Evolutionary conservation across 129 eudicot genomes (phyloP), one percentile per base, ranked within the genome.

Genomic region (Artemisia argyi): DNA sequence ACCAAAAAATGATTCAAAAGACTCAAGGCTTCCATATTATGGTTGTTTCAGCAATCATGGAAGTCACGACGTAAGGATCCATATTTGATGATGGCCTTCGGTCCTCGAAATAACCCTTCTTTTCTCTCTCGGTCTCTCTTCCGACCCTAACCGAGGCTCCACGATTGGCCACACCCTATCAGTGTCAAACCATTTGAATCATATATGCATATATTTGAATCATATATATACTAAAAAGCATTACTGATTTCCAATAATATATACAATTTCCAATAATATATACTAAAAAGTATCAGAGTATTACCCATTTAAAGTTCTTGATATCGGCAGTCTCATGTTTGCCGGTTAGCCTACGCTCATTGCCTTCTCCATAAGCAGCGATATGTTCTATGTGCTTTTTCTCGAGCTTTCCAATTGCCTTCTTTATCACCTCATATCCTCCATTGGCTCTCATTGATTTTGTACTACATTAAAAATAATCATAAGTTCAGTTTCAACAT

Each of bases 1-100:
- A 35, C 22, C 52, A 57, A 58, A 58, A 19, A 13, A 4, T 10
- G 48, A n/a, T 48, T 50, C 47, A 7, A 44, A 24, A 30, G 53
- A 17, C 70, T 24, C 64, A 86, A 66, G 92, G 88, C 56, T 91
- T 78, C 86, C 88, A 84, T 14, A 91, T 52, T 76, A 91, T 72
- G 54, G 96, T 91, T 2, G 97, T 91, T 73, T 91, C 97, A 0
- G 87, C 97, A 65, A 91, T 88, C 97, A 91, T 91, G 73, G 96
- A 88, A 69, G 96, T 82, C n/a, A 91, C 97, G 8, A 76, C 76
- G 20, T 88, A 91, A 0, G 97, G 96, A 81, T 91, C 97, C 97
- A 91, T 91, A 66, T 88, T 91, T 0, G 97, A 91, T 22, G 97
- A 82, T 1, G 97, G 96, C 86, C 97, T 82, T 72, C 92, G 66